Conservation (phyloP, 345 rosid species). For the Excoecaria agallocha region DNA sequence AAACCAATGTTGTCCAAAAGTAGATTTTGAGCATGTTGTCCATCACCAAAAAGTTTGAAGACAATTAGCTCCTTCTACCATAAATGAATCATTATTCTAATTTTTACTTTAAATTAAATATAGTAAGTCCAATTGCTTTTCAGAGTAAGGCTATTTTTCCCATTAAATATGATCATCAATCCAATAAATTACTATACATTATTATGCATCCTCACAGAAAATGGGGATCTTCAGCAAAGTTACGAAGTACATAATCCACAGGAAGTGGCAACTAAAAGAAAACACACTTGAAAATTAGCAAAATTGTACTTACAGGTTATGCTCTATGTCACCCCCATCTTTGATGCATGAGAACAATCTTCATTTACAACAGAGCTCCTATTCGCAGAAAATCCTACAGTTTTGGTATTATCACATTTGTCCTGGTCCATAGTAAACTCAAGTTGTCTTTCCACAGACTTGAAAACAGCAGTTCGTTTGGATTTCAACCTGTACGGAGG, state of each 20-base stretch:
- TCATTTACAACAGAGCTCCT: conserved; percentile 32
- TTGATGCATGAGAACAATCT: conserved; percentile 31
- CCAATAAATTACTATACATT: too few species aligned
- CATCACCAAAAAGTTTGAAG: too few species aligned
- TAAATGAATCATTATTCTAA: too few species aligned
- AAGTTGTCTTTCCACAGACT: conserved; percentile 87
- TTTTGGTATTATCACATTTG: conserved; percentile 38
- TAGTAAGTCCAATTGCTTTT: too few species aligned
- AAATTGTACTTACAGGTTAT: conserved; percentile 34
- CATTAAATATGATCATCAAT: too few species aligned
- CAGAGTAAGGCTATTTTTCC: too few species aligned
- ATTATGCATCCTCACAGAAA: background rate
- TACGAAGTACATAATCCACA: background rate
- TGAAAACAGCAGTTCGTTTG: conserved; percentile 68
- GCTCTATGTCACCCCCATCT: conserved; percentile 39
- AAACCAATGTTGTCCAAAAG: too few species aligned
- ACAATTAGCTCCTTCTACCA: too few species aligned
- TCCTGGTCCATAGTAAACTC: conserved; percentile 59
- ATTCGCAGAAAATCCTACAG: conserved; percentile 33
- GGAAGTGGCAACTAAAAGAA: background rate
- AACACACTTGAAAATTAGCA: conserved; percentile 31
- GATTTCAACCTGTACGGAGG: conserved; percentile 88
- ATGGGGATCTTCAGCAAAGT: too few species aligned
- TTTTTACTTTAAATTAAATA: too few species aligned
- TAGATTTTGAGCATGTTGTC: too few species aligned